Percentiles rank a stretch among this genome's conserved stretches.
phyloP scores from a whole-genome alignment of 2,329 filamentous ascomycete species.

The Cytospora piceicola region DNA sequence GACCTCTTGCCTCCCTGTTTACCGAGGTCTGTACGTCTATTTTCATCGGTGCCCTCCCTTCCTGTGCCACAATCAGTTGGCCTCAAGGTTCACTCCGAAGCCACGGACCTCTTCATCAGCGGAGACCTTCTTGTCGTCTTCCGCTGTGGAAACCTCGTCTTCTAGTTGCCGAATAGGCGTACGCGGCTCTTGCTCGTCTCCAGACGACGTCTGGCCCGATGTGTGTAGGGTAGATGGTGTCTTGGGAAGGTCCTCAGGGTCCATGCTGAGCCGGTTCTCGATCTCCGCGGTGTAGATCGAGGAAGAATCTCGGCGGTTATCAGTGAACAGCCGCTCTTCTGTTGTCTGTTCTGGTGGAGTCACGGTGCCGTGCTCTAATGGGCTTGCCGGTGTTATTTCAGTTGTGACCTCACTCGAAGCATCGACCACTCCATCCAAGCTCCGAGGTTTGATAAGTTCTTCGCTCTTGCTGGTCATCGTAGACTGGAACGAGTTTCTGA shows the following conservation, averaged over 20 bases:
- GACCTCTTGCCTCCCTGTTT: neutral
- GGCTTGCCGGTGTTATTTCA: constrained; percentile 27
- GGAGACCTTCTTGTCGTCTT: constrained; percentile 23
- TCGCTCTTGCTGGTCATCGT: constrained; percentile 25
- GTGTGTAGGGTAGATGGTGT: constrained; percentile 32
- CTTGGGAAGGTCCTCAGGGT: constrained; percentile 27
- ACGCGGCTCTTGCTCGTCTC: constrained; percentile 36
- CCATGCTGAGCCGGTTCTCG: constrained; percentile 29
- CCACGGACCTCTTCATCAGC: constrained; percentile 21
- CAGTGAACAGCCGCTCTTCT: constrained; percentile 27
- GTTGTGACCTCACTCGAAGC: constrained; percentile 11
- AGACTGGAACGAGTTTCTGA: constrained; percentile 53
- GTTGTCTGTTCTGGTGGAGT: constrained; percentile 23
- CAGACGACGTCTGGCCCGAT: constrained; percentile 34
- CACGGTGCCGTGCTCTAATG: constrained; percentile 21
- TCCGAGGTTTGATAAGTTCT: constrained; percentile 24
- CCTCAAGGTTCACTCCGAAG: constrained; percentile 22
- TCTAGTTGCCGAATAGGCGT: constrained; percentile 34
- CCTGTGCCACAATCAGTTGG: neutral
- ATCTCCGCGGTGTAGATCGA: constrained; percentile 37
- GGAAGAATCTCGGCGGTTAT: constrained; percentile 35
- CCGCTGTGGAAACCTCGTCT: constrained; percentile 25
- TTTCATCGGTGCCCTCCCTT: constrained; percentile 5
- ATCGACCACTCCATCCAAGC: constrained; percentile 25
- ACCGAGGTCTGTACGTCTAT: neutral